These are phyloP conservation scores for Thermoascus crustaceus DNA, from an alignment of 2,329 filamentous ascomycete species.

Conservation along the genomic window DNA sequence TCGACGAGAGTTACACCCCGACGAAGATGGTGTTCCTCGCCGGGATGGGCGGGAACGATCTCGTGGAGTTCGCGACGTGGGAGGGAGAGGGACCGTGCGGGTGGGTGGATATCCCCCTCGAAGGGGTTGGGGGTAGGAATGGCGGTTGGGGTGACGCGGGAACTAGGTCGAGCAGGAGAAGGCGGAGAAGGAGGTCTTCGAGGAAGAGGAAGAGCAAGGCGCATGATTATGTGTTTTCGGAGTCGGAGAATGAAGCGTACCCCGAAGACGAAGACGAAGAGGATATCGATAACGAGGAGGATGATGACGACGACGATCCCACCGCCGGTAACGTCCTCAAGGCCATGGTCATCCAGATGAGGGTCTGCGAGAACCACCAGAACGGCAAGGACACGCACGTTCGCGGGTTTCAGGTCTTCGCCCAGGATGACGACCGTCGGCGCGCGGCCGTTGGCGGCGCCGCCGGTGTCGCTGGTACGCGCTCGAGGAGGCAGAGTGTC, in stretches of 20 bases:
- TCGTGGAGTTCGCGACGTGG: slow-evolving; percentile 80
- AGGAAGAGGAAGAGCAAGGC: slow-evolving; percentile 28
- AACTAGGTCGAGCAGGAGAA: too few species aligned
- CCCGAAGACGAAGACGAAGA: slow-evolving; percentile 19
- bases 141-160: too few species aligned
- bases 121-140: slow-evolving; percentile 57
- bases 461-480: slow-evolving; percentile 25
- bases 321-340: slow-evolving; percentile 66
- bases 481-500: slow-evolving; percentile 20
- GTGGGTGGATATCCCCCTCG: slow-evolving; percentile 79
- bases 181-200: too few species aligned
- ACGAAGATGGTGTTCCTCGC: slow-evolving; percentile 85
- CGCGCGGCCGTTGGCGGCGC: slow-evolving; percentile 19
- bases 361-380: slow-evolving; percentile 92
- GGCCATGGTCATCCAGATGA: slow-evolving; percentile 82
- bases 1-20: slow-evolving; percentile 94
- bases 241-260: slow-evolving; percentile 10
- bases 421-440: slow-evolving; percentile 36
- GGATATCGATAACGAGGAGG: slow-evolving; percentile 16
- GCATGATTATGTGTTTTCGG: slow-evolving; percentile 7
- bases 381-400: slow-evolving; percentile 99
- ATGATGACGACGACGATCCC: slow-evolving; percentile 22
- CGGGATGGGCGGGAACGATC: slow-evolving; percentile 83
- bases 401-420: slow-evolving; percentile 80
- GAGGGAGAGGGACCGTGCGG: slow-evolving; percentile 70